These are phyloP conservation scores for Coemansia aciculifera DNA, from an alignment of 192 early-diverging fungal species.

Conservation along the genomic window DNA sequence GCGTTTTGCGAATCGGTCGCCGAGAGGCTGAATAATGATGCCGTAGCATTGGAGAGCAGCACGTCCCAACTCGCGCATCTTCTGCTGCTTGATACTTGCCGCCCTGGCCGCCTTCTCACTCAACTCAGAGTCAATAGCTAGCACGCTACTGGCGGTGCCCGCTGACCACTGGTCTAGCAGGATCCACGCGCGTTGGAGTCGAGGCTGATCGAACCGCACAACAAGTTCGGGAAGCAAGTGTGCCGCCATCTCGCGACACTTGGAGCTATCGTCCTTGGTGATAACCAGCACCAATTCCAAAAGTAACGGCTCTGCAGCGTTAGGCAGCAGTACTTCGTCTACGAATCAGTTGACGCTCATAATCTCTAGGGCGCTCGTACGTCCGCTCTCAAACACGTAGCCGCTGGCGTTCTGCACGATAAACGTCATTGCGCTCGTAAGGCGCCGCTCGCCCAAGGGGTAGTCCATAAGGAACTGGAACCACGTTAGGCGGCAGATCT, in stretches of 20 bases:
- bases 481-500: slow-evolving; percentile 78
- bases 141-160: slow-evolving; percentile 20
- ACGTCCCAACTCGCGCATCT: slow-evolving; percentile 66
- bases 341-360: slow-evolving; percentile 79
- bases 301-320: slow-evolving; percentile 81
- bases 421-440: slow-evolving; percentile 84
- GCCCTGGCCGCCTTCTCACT: slow-evolving; percentile 7
- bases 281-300: slow-evolving; percentile 80
- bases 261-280: slow-evolving; percentile 88
- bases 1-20: slow-evolving; percentile 59
- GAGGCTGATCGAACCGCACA: slow-evolving; percentile 59
- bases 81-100: slow-evolving; percentile 16
- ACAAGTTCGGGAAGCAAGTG: slow-evolving; percentile 70
- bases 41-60: slow-evolving; percentile 85
- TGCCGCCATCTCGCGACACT: slow-evolving; percentile 89
- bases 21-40: slow-evolving; percentile 76
- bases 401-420: slow-evolving; percentile 81
- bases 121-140: slow-evolving; percentile 3
- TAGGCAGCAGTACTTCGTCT: slow-evolving; percentile 68
- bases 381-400: slow-evolving; percentile 91
- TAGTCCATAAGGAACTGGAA: slow-evolving; percentile 95
- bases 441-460: slow-evolving; percentile 80
- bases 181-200: slow-evolving; percentile 63
- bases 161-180: slow-evolving; percentile 80
- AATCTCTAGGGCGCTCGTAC: slow-evolving; percentile 87